Base-by-base conservation (phyloP, 805 yeast species). In the Hanseniaspora meyeri region DNA sequence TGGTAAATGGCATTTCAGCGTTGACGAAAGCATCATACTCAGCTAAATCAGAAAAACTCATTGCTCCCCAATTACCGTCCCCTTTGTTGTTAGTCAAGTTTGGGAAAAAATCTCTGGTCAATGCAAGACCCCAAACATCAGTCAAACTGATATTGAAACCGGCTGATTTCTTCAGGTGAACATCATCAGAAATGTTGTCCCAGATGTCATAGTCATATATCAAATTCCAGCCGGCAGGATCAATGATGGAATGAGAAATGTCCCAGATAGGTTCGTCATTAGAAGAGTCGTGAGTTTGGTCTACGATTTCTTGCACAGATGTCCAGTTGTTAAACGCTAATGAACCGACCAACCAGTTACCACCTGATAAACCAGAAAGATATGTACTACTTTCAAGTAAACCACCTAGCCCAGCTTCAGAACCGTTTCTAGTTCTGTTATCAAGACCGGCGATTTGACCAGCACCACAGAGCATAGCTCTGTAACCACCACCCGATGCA, bases 391-490 rank as follows among this genome's bases (percentile, higher is more conserved):
- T 71, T 63, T 85, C 88, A 39, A 87, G 69, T 27, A 88, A 68
- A 4, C 95, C 95, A 37, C 91, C 90, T 43, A 87, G 67, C 14
- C 85, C 84, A 5, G 74, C 72, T 31, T 70, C 70, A 4, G 80
- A 72, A 14, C 81, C 75, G 57, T 75, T 77, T 9, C 64, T 69
- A 2, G 93, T 82, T 61, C 95, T 73, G 63, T 81, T 80, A 66
- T 88, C 96, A 57, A 85, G 68, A 0, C 88, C 95, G 1, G 88
- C 73, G 17, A 87, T 70, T 63, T 81, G 79, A n/a, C 95, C 95
- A n/a, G 95, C 95, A 1, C 95, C 95, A 53, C 74, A 70, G 38
- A 87, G 69, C 86, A 87, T 85, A 39, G 95, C 93, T 59, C 96
- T 76, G 67, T 85, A 87, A 0, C 95, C 95, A 64, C 95, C 95